Percentiles rank a stretch among this genome's conserved stretches.
Conservation (phyloP, 306 rosid genomes). For the Quercus dentata region DNA sequence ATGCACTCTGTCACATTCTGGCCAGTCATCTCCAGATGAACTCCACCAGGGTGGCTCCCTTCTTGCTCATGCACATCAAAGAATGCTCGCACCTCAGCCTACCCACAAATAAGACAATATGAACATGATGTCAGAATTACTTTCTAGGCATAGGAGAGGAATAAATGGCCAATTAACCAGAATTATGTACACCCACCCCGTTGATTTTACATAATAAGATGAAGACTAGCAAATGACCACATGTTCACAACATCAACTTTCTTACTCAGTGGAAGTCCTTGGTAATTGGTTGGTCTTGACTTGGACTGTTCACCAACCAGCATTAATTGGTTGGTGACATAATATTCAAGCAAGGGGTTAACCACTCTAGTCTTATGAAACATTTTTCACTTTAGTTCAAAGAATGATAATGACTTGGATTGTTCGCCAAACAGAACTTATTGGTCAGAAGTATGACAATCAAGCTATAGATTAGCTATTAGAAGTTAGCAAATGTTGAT, state of each 20-base stretch:
- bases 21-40: constrained; percentile 76
- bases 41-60: constrained; percentile 79
- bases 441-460: not conserved
- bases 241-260: not conserved
- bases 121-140: not conserved
- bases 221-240: not conserved
- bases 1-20: constrained; percentile 84
- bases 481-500: not conserved
- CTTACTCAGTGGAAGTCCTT: not conserved
- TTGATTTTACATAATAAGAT: too few species aligned
- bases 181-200: too few species aligned
- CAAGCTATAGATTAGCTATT: not conserved
- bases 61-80: constrained; percentile 82
- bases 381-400: not conserved
- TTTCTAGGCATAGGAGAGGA: too few species aligned
- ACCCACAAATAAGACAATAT: constrained; percentile 6
- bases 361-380: not conserved
- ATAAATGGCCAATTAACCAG: too few species aligned
- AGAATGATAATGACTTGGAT: not conserved
- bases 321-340: not conserved
- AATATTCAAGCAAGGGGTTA: not conserved
- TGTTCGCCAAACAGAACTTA: not conserved
- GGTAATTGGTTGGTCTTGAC: not conserved
- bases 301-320: constrained; percentile 2
- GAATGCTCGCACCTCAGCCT: constrained; percentile 84